Percentiles rank a stretch among this genome's conserved stretches.
These are phyloP conservation scores for Sporothrix luriei DNA, from an alignment of 2,329 filamentous ascomycete species.

Conservation along the genomic window DNA sequence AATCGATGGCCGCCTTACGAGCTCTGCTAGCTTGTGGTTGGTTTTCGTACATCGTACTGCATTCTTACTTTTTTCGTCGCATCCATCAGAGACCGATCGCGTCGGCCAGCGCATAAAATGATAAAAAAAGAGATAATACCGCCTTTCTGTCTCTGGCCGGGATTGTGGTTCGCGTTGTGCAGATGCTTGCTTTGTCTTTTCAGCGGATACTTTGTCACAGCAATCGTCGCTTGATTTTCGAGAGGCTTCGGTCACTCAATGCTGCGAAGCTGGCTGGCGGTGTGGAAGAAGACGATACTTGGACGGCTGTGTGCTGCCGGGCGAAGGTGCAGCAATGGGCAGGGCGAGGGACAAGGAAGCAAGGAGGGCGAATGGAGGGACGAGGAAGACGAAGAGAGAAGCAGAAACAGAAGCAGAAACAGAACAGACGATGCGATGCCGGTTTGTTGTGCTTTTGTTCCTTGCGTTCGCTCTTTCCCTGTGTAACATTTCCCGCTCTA, in stretches of 20 bases:
- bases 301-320: neutral
- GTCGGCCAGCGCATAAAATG: slow-evolving; percentile 28
- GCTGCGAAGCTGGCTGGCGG: neutral
- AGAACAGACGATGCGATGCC: slow-evolving; percentile 6
- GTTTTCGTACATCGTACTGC: neutral
- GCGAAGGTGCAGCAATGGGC: slow-evolving; percentile 9
- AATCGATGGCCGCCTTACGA: neutral
- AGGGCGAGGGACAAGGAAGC: neutral
- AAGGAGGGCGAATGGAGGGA: neutral
- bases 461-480: slow-evolving; percentile 13
- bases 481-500: neutral
- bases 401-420: neutral
- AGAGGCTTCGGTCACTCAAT: neutral
- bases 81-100: slow-evolving; percentile 30
- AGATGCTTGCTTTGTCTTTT: neutral
- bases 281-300: neutral
- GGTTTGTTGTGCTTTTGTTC: neutral
- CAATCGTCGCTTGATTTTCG: neutral
- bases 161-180: neutral
- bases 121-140: neutral
- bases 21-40: slow-evolving; percentile 12
- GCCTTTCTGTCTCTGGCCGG: neutral
- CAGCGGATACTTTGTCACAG: neutral
- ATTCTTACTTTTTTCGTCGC: slow-evolving; percentile 32
- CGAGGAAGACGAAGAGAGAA: slow-evolving; percentile 7